These are phyloP conservation scores for Orobanche coerulescens DNA, from an alignment of 257 asterid genomes.

Conservation along the genomic window DNA sequence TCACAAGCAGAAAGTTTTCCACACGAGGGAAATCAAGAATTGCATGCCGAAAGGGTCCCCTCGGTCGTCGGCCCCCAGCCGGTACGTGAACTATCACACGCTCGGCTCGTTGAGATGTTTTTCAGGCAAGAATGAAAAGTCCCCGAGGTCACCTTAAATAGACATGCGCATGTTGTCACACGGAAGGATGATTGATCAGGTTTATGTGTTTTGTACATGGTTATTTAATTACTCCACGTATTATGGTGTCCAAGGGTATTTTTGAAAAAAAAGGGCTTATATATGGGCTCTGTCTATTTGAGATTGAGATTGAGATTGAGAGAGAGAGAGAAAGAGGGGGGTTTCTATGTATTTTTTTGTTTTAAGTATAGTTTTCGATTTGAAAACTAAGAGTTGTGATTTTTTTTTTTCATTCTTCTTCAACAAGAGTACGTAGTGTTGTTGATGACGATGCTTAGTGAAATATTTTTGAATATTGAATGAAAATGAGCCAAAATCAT, in stretches of 20 bases:
- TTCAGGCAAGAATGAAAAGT: slow-evolving; percentile 17
- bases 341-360: not conserved
- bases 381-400: slow-evolving; percentile 15
- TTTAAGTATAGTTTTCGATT: slow-evolving; percentile 15
- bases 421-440: no score
- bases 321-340: no score
- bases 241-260: not conserved
- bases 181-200: not conserved
- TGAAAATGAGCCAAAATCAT: no score
- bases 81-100: slow-evolving; percentile 49
- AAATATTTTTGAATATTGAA: no score
- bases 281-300: not conserved
- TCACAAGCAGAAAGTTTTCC: slow-evolving; percentile 30
- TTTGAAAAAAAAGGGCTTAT: not conserved
- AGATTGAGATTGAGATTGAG: not conserved
- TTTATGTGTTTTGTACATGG: slow-evolving; percentile 8
- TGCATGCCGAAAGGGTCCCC: slow-evolving; percentile 74
- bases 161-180: not conserved
- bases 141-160: slow-evolving; percentile 10
- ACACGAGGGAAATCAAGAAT: slow-evolving; percentile 31
- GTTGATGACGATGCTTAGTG: no score
- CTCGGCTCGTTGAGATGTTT: slow-evolving; percentile 41
- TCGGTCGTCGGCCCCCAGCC: slow-evolving; percentile 83
- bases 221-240: not conserved
- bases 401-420: no score